These are phyloP conservation scores for Kodamaea neixiangensis DNA, from an alignment of 805 yeast species.

Conservation along the genomic window DNA sequence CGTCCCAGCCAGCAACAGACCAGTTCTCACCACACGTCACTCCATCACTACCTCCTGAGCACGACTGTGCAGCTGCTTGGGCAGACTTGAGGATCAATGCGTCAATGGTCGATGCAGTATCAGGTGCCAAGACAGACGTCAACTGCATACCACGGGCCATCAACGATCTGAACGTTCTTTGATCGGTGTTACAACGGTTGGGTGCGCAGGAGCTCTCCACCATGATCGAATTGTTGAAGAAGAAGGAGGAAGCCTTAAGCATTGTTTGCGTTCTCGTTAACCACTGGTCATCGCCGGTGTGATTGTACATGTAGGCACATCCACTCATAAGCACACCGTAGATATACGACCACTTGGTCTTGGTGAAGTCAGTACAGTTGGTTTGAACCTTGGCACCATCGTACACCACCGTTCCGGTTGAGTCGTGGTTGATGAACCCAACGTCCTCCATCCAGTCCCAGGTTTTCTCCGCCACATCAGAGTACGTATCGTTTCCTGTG, in stretches of 20 bases:
- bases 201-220: constrained; percentile 63
- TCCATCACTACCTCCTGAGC: constrained; percentile 80
- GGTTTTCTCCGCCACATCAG: constrained; percentile 69
- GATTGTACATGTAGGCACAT: constrained; percentile 66
- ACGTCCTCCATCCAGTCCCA: constrained; percentile 76
- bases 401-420: constrained; percentile 32
- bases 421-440: constrained; percentile 16
- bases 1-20: constrained; percentile 63
- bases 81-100: constrained; percentile 53
- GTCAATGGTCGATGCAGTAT: constrained; percentile 42
- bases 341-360: constrained; percentile 66
- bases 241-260: constrained; percentile 39
- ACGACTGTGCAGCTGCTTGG: constrained; percentile 65
- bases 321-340: constrained; percentile 71
- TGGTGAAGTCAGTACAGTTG: constrained; percentile 52
- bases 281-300: constrained; percentile 53
- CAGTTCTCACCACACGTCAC: constrained; percentile 80
- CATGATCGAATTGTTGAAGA: constrained; percentile 49
- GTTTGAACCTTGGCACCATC: constrained; percentile 59
- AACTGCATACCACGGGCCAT: constrained; percentile 63
- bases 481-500: constrained; percentile 71
- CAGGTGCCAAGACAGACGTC: constrained; percentile 57
- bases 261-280: constrained; percentile 33
- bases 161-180: constrained; percentile 72
- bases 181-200: constrained; percentile 67